A percentile compares a stretch with the other conserved stretches of the same genome.
phyloP scores from a whole-genome alignment of 148 eudicot genomes.

The Rheum nobile region DNA sequence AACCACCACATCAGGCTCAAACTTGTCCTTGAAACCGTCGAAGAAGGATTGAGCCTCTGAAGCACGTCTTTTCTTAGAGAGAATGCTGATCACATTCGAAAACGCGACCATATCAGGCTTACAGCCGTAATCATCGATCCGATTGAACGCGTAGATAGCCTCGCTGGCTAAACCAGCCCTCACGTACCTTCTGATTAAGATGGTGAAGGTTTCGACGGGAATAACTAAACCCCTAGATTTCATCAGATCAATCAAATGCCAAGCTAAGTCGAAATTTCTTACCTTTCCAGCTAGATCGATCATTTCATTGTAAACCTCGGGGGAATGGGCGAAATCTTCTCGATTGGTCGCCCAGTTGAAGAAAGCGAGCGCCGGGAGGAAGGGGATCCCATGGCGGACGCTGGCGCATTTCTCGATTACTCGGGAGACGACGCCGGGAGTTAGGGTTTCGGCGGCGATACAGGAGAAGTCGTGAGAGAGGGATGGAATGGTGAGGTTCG shows the following conservation, averaged over 20 bases:
- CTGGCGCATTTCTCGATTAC: constrained; percentile 45
- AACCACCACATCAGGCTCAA: constrained; percentile 59
- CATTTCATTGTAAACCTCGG: constrained; percentile 44
- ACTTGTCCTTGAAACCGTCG: constrained; percentile 43
- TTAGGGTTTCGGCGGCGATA: constrained; percentile 23
- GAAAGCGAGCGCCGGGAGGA: constrained; percentile 57
- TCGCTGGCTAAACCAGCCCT: constrained; percentile 63
- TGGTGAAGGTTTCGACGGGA: constrained; percentile 34
- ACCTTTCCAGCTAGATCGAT: constrained; percentile 72
- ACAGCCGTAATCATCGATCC: constrained; percentile 87
- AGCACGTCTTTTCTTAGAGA: constrained; percentile 61
- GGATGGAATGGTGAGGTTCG: constrained; percentile 27
- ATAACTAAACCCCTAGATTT: constrained; percentile 25
- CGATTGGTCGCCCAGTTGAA: constrained; percentile 62
- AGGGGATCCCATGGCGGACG: constrained; percentile 68
- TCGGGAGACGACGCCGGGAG: constrained; percentile 29
- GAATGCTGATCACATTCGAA: constrained; percentile 36
- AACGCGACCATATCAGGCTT: constrained; percentile 44
- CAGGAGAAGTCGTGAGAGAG: constrained; percentile 37
- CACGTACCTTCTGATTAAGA: constrained; percentile 54
- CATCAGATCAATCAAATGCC: constrained; percentile 66
- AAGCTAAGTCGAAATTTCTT: constrained; percentile 54
- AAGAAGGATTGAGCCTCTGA: constrained; percentile 74
- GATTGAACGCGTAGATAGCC: constrained; percentile 56
- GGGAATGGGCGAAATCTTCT: not conserved